phyloP scores from a whole-genome alignment of 2,329 filamentous ascomycete genomes.

The Cadophora malorum region DNA sequence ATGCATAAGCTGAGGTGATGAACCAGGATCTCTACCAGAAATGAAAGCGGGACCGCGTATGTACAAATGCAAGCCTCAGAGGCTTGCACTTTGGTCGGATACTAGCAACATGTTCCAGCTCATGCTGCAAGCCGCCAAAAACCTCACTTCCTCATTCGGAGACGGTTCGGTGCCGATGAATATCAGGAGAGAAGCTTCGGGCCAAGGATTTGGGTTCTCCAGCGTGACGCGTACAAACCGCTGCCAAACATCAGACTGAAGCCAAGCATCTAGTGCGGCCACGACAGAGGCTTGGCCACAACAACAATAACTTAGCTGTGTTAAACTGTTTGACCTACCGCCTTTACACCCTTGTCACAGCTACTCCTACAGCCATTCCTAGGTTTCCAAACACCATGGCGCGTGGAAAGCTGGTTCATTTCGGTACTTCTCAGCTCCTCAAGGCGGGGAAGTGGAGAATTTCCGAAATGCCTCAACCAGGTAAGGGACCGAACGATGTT shows the following conservation, averaged over 20 bases:
- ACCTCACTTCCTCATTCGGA: neutral
- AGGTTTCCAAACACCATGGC: neutral
- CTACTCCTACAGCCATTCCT: neutral
- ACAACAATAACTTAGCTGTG: neutral
- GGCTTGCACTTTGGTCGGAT: neutral
- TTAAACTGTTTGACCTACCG: neutral
- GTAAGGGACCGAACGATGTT: neutral
- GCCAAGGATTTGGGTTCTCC: neutral
- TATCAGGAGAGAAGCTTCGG: neutral
- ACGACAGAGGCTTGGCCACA: neutral
- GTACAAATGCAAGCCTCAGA: neutral
- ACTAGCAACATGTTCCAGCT: neutral
- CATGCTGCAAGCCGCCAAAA: neutral
- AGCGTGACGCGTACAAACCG: slow-evolving; percentile 2
- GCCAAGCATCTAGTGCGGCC: slow-evolving; percentile 1
- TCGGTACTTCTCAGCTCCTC: neutral
- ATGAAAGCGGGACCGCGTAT: neutral
- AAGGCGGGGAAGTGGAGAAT: neutral
- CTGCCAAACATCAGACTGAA: slow-evolving; percentile 8
- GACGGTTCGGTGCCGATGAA: neutral
- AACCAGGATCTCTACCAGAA: neutral
- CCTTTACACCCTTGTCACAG: neutral
- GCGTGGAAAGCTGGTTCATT: neutral
- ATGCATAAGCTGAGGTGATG: neutral
- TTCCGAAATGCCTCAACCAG: neutral